Conservation (phyloP, 2,329 filamentous ascomycete genomes). For the Cryphonectria naterciae region DNA sequence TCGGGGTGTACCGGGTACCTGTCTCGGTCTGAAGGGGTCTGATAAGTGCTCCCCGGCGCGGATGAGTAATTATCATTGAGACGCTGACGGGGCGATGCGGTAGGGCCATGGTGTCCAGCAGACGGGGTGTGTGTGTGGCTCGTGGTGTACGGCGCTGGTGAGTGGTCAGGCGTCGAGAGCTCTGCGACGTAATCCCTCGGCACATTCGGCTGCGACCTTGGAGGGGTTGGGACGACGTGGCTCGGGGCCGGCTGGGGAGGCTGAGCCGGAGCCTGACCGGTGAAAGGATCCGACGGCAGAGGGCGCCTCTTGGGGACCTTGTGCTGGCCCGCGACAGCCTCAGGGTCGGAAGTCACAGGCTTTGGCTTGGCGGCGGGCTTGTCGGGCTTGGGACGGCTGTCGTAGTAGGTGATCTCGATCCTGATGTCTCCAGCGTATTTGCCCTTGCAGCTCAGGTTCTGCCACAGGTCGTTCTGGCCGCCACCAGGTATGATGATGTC, state of each 20-base stretch:
- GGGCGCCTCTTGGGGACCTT: conserved; percentile 80
- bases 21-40: conserved; percentile 41
- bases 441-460: conserved; percentile 81
- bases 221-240: conserved; percentile 29
- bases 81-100: conserved; percentile 40
- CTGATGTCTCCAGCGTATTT: conserved; percentile 96
- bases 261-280: conserved; percentile 52
- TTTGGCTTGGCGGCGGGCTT: conserved; percentile 64
- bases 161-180: conserved; percentile 45
- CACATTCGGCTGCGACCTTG: conserved; percentile 13
- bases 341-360: conserved; percentile 41
- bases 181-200: conserved; percentile 33
- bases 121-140: conserved; percentile 58
- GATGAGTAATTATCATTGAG: conserved; percentile 45
- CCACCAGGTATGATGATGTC: conserved; percentile 82
- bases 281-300: conserved; percentile 77
- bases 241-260: conserved; percentile 41
- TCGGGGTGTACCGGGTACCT: conserved; percentile 41
- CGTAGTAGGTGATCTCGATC: conserved; percentile 96
- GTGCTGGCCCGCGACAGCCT: conserved; percentile 49
- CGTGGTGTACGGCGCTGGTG: conserved; percentile 47
- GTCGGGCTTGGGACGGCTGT: conserved; percentile 80
- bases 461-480: conserved; percentile 94
- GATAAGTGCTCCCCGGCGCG: conserved; percentile 34
- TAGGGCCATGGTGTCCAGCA: conserved; percentile 53